Evolutionary conservation across 495 filamentous ascomycete species (phyloP), one percentile per base, ranked within the genome.

Genomic region (Lasiosphaeriaceae sp.): DNA sequence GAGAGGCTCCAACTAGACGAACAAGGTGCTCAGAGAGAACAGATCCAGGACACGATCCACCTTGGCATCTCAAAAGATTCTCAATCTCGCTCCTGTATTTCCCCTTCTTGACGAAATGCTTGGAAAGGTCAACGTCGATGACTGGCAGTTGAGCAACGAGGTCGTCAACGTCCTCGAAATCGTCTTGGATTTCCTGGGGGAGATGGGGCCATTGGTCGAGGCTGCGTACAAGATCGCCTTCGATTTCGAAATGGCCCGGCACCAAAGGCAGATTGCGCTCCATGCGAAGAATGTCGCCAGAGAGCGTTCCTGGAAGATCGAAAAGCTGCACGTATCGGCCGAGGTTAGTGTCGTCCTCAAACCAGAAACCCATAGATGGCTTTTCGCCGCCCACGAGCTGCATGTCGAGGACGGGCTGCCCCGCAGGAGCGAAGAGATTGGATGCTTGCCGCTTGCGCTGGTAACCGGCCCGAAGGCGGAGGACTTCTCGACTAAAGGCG

Each of bases 51-150:
- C 58, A 61, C n/a, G 61, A 54, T 29, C 65, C 68, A 11, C 65
- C 58, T 29, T 71, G 65, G 51, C 62, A 68, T 17, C 29, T 50
- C 6, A 71, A 24, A 34, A 71, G 61, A 34, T 68, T 71, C 16
- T 52, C 24, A 24, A 70, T 66, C 51, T 71, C 67, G 47, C 58
- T 65, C 31, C 51, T 35, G 50, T 71, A 71, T 58, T 68, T 68
- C 17, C 58, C 48, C 50, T 64, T 64, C 50, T 71, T 71, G 43
- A 60, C 31, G 52, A 70, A 71, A 46, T 71, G 65, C 39, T 60
- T 58, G 8, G 52, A 47, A 12, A 58, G 22, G 31, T 70, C 57
- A 35, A 65, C 55, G 11, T 52, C 21, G n/a, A 69, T 41, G 11
- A 60, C 5, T 7, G 68, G 68, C 17, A 71, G 59, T 35, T 8